Percentiles rank a stretch among this genome's conserved stretches.
phyloP scores from a whole-genome alignment of 2,329 filamentous ascomycete species.

The Penicillium sp. region DNA sequence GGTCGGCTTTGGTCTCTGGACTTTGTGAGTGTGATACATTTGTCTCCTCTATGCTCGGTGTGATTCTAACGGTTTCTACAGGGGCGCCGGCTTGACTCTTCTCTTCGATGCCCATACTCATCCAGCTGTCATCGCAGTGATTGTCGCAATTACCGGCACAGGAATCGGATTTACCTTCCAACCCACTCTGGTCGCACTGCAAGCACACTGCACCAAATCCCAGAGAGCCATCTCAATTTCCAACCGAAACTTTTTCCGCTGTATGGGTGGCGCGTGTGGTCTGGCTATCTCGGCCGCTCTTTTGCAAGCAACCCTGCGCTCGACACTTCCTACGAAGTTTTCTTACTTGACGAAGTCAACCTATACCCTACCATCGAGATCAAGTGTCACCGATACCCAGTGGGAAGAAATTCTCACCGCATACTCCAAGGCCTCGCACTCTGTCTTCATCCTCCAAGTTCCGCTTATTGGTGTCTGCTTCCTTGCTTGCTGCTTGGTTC shows the following conservation, averaged over 20 bases:
- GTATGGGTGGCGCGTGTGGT: conserved; percentile 57
- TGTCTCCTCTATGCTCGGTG: background rate
- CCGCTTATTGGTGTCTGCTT: conserved; percentile 55
- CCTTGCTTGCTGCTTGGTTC: conserved; percentile 52
- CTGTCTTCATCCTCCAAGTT: conserved; percentile 58
- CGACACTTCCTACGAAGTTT: conserved; percentile 40
- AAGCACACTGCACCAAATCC: conserved; percentile 56
- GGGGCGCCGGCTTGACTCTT: conserved; percentile 53
- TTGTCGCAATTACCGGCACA: conserved; percentile 52
- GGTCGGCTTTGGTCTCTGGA: conserved; percentile 47
- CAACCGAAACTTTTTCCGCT: conserved; percentile 62
- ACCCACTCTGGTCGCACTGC: conserved; percentile 56
- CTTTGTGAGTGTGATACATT: conserved; percentile 34
- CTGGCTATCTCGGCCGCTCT: conserved; percentile 58
- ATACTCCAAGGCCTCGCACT: conserved; percentile 54
- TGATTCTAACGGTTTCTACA: conserved; percentile 12
- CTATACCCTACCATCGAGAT: conserved; percentile 35
- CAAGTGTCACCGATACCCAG: conserved; percentile 32
- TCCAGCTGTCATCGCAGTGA: conserved; percentile 50
- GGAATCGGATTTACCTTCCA: conserved; percentile 56
- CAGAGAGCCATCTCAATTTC: conserved; percentile 63
- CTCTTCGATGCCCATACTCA: conserved; percentile 48
- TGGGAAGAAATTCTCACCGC: conserved; percentile 47
- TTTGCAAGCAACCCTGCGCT: conserved; percentile 39
- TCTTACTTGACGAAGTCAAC: conserved; percentile 40